Evolutionary conservation across 441 rosid genomes (phyloP).

Genomic region (Gossypium trilobum): DNA sequence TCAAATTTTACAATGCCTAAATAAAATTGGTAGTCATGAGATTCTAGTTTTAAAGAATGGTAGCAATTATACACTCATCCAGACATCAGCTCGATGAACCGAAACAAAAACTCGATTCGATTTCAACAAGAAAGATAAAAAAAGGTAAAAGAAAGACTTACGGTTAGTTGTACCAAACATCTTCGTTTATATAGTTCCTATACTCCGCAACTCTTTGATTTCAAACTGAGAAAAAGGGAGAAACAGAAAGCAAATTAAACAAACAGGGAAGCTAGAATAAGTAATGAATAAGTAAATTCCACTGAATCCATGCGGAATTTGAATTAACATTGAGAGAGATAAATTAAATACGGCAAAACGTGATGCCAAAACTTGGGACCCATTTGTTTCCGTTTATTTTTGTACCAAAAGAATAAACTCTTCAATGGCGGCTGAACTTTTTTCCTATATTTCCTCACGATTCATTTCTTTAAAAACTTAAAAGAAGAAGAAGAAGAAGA

Average conservation of each 20-base stretch:
- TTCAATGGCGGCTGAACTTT: not conserved
- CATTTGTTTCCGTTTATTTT: not conserved
- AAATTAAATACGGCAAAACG: not conserved
- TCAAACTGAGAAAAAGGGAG: slow-evolving; percentile 17
- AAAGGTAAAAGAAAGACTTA: slow-evolving; percentile 26
- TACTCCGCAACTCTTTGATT: slow-evolving; percentile 15
- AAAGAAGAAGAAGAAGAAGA: not conserved
- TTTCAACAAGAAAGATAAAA: not conserved
- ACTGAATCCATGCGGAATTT: not conserved
- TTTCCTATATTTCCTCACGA: not conserved
- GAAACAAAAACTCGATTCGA: not conserved
- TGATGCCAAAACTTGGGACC: not conserved
- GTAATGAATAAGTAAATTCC: not conserved
- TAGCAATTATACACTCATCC: not conserved
- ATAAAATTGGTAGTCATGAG: not conserved
- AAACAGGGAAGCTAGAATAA: not conserved
- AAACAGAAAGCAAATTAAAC: slow-evolving; percentile 1
- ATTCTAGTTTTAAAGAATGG: not conserved
- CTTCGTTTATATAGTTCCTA: slow-evolving; percentile 20
- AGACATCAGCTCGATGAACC: not conserved
- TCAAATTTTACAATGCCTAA: not conserved
- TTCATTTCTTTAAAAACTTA: not conserved
- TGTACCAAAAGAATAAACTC: not conserved
- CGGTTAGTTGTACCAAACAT: slow-evolving; percentile 63
- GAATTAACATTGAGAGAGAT: not conserved